These are phyloP conservation scores for Amanita rimosa DNA, from an alignment of 768 basidiomycete species.

Conservation along the genomic window DNA sequence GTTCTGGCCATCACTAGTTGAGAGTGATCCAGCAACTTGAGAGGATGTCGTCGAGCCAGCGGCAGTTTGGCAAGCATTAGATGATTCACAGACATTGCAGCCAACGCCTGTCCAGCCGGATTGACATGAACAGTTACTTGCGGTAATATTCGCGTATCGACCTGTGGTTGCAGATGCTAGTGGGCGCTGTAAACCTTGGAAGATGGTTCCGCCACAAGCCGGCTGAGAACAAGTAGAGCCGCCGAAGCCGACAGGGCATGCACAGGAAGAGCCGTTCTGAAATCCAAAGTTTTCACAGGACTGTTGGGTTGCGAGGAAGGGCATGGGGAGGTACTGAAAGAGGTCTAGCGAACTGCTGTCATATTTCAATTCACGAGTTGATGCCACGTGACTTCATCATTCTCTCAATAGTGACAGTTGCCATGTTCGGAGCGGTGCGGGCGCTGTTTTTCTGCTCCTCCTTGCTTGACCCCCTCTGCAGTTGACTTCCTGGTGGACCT, in stretches of 20 bases:
- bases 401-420: background rate
- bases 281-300: conserved; percentile 65
- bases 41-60: conserved; percentile 19
- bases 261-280: conserved; percentile 44
- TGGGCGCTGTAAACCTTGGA: conserved; percentile 53
- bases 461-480: conserved; percentile 11
- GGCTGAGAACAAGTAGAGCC: conserved; percentile 58
- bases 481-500: conserved; percentile 50
- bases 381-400: background rate
- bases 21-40: conserved; percentile 15
- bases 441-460: background rate
- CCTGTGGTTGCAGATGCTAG: conserved; percentile 30
- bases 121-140: conserved; percentile 58
- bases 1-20: conserved; percentile 29
- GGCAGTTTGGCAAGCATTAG: conserved; percentile 59
- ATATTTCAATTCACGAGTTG: background rate
- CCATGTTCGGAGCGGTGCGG: conserved; percentile 33
- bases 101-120: conserved; percentile 67
- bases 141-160: conserved; percentile 53
- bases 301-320: conserved; percentile 19
- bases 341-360: background rate
- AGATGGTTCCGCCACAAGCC: conserved; percentile 74
- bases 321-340: background rate
- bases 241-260: conserved; percentile 77
- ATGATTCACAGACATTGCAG: conserved; percentile 69